phyloP scores from a whole-genome alignment of 306 rosid genomes.

The Medicago arabica region DNA sequence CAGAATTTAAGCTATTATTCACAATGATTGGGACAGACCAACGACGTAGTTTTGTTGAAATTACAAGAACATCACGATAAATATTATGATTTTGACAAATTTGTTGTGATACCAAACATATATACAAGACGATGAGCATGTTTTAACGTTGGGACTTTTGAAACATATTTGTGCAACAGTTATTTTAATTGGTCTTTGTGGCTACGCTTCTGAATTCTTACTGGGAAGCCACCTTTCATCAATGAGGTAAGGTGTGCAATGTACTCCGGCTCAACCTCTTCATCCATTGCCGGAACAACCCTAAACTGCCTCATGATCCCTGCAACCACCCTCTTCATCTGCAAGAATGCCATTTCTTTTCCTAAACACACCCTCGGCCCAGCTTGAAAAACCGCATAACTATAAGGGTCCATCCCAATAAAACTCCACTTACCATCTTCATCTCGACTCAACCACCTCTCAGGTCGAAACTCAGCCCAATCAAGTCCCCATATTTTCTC shows the following conservation, averaged over 20 bases:
- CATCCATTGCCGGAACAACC: conserved; percentile 50
- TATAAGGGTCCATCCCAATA: conserved; percentile 53
- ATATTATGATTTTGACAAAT: no score
- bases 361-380: conserved; percentile 82
- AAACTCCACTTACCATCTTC: conserved; percentile 56
- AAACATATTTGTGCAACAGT: not conserved
- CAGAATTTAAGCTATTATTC: no score
- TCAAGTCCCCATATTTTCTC: conserved; percentile 65
- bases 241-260: not conserved
- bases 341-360: conserved; percentile 84
- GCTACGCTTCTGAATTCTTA: not conserved
- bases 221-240: not conserved
- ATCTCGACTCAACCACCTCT: conserved; percentile 63
- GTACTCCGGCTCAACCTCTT: conserved; percentile 47
- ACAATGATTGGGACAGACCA: no score
- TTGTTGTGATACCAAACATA: no score
- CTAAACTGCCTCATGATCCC: conserved; percentile 55
- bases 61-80: no score
- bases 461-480: conserved; percentile 67
- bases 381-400: conserved; percentile 74
- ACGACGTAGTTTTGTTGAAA: no score
- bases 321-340: conserved; percentile 71
- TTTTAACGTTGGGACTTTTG: not conserved
- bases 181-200: no score
- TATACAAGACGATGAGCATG: no score